Base-by-base conservation (phyloP, 352 stramenopile species). In the Globisporangium echinulatum region DNA sequence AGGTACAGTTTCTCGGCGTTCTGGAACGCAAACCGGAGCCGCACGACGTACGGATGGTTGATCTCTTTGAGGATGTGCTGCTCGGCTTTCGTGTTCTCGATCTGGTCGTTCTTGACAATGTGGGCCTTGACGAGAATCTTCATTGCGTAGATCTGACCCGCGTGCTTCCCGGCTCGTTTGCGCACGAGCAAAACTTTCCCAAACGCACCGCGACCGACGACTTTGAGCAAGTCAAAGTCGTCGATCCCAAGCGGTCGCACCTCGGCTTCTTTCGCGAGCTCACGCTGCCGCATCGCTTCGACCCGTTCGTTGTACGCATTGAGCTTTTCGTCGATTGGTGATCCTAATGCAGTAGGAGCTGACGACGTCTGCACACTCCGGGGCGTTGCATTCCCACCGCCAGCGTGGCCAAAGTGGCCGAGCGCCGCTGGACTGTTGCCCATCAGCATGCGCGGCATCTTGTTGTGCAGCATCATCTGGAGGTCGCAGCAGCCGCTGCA, bases 201-300 rank as follows among this genome's bases (percentile, higher is more conserved):
- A 55, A 98, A 98, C 3, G 91, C 89, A 49, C 95, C 95, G 52
- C 96, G 96, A 14, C 95, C 95, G 10, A 98, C 88, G 9, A 98
- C 92, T 64, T 97, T 97, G 25, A 98, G 74, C 40, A 98, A 62
- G 59, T 98, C 88, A 67, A 98, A 98, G 71, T 98, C 95, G 4
- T 94, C 82, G 59, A 97, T 97, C 43, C 63, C 72, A 40, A 98
- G 57, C 3, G 86, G 86, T 10, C 67, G 63, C 42, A 79, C 79
- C 63, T 89, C 82, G 2, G 82, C 79, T 57, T 92, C 79, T 66
- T 86, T 85, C 0, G 71, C 77, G 14, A 85, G 48, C 62, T 95
- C 86, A 14, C 84, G 84, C 62, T 78, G 74, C 7, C 84, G 82
- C 84, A 94, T 94, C 0, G 76, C 80, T 52, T 92, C 80, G 74